Evolutionary conservation across 345 rosid genomes (phyloP).

Genomic region (Eucalyptus guilfoylei): DNA sequence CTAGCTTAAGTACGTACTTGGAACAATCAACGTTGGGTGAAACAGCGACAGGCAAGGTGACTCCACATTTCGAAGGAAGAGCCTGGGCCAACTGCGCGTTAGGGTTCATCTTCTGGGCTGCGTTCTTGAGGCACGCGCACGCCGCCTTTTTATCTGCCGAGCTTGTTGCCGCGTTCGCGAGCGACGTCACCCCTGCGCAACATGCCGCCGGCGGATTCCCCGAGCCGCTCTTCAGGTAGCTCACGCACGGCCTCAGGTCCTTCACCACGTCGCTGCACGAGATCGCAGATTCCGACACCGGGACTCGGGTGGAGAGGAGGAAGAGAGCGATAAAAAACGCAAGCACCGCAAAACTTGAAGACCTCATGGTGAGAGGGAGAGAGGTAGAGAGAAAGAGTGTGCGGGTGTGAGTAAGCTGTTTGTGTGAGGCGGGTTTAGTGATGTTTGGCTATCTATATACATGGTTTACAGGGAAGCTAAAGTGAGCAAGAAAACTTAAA

Average conservation of each 20-base stretch:
- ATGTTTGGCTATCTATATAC: background rate
- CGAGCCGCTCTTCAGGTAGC: constrained; percentile 41
- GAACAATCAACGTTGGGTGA: constrained; percentile 58
- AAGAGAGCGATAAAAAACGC: background rate
- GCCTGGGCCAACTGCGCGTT: constrained; percentile 43
- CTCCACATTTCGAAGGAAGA: constrained; percentile 46
- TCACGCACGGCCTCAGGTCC: constrained; percentile 61
- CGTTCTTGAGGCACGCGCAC: constrained; percentile 58
- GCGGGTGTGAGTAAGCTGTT: background rate
- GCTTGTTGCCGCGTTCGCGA: constrained; percentile 32
- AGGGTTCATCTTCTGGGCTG: constrained; percentile 35
- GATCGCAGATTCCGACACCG: constrained; percentile 31
- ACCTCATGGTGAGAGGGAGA: background rate
- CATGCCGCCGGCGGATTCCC: constrained; percentile 54
- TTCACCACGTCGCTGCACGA: constrained; percentile 46
- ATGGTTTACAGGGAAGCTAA: background rate
- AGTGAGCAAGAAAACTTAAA: background rate
- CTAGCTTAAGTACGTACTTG: constrained; percentile 16
- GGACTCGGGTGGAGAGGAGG: constrained; percentile 10
- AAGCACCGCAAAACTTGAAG: background rate
- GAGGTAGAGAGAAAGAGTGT: background rate
- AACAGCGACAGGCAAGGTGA: constrained; percentile 31
- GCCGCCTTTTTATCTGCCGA: constrained; percentile 51
- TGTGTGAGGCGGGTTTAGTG: background rate
- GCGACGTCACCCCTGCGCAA: constrained; percentile 40